These are phyloP conservation scores for Sicyos edulis DNA, from an alignment of 306 rosid genomes.

Conservation along the genomic window DNA sequence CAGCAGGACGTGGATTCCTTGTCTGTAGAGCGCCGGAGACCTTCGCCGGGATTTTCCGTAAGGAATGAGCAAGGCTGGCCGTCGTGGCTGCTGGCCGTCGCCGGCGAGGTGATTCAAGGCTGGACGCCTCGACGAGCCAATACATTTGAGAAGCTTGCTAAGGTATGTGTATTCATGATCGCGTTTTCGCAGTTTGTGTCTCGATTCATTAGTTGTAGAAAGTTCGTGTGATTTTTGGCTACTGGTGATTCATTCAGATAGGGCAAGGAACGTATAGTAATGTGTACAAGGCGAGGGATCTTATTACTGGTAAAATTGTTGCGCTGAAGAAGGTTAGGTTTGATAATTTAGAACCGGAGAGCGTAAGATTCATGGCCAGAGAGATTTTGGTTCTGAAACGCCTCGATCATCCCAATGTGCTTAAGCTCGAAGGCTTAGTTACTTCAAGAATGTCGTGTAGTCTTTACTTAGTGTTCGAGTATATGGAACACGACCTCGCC, in stretches of 20 bases:
- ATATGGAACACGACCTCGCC: too few relatives aligned
- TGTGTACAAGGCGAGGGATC: too few relatives aligned
- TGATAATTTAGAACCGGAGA: too few relatives aligned
- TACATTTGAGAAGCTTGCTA: conserved; percentile 87
- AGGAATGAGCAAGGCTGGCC: conserved; percentile 83
- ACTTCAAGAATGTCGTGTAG: too few relatives aligned
- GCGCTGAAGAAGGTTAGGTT: too few relatives aligned
- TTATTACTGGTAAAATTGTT: too few relatives aligned
- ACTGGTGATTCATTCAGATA: conserved; percentile 62
- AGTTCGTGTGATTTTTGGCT: conserved; percentile 11
- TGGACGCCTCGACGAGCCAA: conserved; percentile 98
- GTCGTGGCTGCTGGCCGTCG: conserved; percentile 79
- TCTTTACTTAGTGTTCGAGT: too few relatives aligned
- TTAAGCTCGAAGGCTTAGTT: too few relatives aligned
- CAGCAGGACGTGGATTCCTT: conserved; percentile 47
- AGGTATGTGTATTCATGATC: conserved; percentile 47
- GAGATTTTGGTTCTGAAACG: too few relatives aligned
- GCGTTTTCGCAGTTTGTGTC: neutral
- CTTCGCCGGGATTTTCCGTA: conserved; percentile 33
- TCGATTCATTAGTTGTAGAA: conserved; percentile 9
- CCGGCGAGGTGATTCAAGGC: conserved; percentile 82
- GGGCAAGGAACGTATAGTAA: too few relatives aligned
- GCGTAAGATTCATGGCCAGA: too few relatives aligned
- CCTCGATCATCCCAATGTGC: too few relatives aligned
- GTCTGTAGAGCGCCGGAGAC: conserved; percentile 51